phyloP scores from a whole-genome alignment of 164 flowering plant genomes.

The Kingdonia uniflora region DNA sequence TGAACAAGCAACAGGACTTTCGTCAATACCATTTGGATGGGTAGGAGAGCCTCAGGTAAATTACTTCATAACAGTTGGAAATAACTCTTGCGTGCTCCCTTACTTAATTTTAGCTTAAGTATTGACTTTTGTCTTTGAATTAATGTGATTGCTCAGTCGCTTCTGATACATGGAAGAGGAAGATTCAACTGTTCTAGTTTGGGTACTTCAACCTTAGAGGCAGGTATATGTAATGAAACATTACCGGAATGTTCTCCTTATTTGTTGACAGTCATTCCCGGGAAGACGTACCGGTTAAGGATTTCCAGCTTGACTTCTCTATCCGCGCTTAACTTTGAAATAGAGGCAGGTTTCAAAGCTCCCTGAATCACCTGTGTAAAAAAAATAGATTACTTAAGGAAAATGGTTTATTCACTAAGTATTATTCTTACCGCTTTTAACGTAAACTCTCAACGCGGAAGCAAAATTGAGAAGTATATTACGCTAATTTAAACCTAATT shows the following conservation, averaged over 20 bases:
- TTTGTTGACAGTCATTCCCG: slow-evolving; percentile 50
- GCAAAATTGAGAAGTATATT: too few relatives aligned
- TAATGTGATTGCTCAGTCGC: slow-evolving; percentile 50
- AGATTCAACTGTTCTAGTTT: slow-evolving; percentile 52
- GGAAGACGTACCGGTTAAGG: slow-evolving; percentile 68
- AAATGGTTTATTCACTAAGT: too few relatives aligned
- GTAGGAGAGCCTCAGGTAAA: slow-evolving; percentile 82
- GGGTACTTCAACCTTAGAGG: slow-evolving; percentile 6
- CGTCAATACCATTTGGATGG: slow-evolving; percentile 71
- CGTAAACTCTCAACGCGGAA: too few relatives aligned
- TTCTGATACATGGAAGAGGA: slow-evolving; percentile 78
- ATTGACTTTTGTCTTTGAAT: not conserved
- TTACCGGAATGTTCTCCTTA: slow-evolving; percentile 58
- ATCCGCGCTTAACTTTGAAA: slow-evolving; percentile 41
- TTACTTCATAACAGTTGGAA: not conserved
- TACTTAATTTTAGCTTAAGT: not conserved
- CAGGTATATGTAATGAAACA: slow-evolving; percentile 42
- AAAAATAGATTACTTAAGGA: too few relatives aligned
- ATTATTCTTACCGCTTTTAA: too few relatives aligned
- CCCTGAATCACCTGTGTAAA: too few relatives aligned
- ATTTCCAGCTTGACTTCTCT: slow-evolving; percentile 60
- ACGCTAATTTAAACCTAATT: too few relatives aligned
- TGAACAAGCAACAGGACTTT: slow-evolving; percentile 59
- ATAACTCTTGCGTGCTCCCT: not conserved
- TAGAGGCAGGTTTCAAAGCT: not conserved